A percentile compares a stretch with the other conserved stretches of the same genome.
These are phyloP conservation scores for Monosporascus sp. DNA, from an alignment of 2,329 filamentous ascomycete genomes.

Conservation along the genomic window DNA sequence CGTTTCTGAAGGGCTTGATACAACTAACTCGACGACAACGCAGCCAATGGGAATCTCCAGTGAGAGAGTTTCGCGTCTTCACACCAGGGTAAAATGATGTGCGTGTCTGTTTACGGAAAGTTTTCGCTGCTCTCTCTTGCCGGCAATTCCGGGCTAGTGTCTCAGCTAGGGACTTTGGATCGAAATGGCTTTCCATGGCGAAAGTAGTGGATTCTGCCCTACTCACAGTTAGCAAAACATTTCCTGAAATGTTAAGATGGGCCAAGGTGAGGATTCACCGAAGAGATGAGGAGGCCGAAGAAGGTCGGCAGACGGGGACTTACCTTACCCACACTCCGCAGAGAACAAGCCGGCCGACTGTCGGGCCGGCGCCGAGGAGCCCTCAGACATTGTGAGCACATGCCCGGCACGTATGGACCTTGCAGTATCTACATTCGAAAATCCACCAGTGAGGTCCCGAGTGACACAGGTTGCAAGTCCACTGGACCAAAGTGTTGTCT, in stretches of 20 bases:
- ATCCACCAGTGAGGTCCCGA: slow-evolving; percentile 64
- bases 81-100: not conserved
- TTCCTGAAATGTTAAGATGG: not conserved
- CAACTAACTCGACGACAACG: not conserved
- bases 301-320: not conserved
- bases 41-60: not conserved
- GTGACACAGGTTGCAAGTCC: slow-evolving; percentile 60
- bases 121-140: not conserved
- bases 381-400: slow-evolving; percentile 44
- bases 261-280: not conserved
- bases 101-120: not conserved
- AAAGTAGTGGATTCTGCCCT: not conserved
- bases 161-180: not conserved
- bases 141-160: not conserved
- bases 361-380: not conserved
- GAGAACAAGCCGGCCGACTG: slow-evolving; percentile 7
- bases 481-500: slow-evolving; percentile 59
- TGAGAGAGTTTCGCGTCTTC: not conserved
- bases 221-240: not conserved
- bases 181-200: not conserved
- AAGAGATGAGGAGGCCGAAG: not conserved
- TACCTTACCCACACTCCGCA: slow-evolving; percentile 1
- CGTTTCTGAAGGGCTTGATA: not conserved
- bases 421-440: slow-evolving; percentile 65
- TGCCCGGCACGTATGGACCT: slow-evolving; percentile 56